These are phyloP conservation scores for Digitaria exilis DNA, from an alignment of 202 grass and related monocot species.

Conservation along the genomic window DNA sequence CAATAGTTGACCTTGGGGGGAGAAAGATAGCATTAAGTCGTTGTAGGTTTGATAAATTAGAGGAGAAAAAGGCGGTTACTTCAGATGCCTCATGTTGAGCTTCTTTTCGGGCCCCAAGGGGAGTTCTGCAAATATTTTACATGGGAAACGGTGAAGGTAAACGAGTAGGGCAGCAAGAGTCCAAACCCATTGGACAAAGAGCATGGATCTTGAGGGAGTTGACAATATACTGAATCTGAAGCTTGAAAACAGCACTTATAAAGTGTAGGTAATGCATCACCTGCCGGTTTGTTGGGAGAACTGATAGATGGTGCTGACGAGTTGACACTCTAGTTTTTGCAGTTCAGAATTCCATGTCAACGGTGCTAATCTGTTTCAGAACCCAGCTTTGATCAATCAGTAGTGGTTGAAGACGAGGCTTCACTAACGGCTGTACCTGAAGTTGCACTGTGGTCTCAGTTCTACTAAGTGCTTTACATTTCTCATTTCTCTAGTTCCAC, in stretches of 20 bases:
- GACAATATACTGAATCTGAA: neutral
- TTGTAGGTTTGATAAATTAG: slow-evolving; percentile 18
- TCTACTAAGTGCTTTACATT: neutral
- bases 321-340: neutral
- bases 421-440: neutral
- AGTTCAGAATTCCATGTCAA: neutral
- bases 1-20: slow-evolving; percentile 31
- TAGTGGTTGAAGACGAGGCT: neutral
- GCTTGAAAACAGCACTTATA: too few relatives aligned
- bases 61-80: slow-evolving; percentile 17
- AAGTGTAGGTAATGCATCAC: too few relatives aligned
- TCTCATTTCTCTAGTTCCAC: neutral
- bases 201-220: neutral
- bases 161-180: slow-evolving; percentile 7
- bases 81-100: slow-evolving; percentile 10
- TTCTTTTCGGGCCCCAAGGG: slow-evolving; percentile 2
- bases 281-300: neutral
- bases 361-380: neutral
- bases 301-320: neutral
- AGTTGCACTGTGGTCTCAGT: neutral
- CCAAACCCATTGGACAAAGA: neutral
- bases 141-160: slow-evolving; percentile 37
- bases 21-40: neutral
- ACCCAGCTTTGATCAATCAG: neutral
- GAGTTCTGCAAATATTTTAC: neutral